These are phyloP conservation scores for Kuraishia ogatae DNA, from an alignment of 805 yeast species.

Conservation along the genomic window DNA sequence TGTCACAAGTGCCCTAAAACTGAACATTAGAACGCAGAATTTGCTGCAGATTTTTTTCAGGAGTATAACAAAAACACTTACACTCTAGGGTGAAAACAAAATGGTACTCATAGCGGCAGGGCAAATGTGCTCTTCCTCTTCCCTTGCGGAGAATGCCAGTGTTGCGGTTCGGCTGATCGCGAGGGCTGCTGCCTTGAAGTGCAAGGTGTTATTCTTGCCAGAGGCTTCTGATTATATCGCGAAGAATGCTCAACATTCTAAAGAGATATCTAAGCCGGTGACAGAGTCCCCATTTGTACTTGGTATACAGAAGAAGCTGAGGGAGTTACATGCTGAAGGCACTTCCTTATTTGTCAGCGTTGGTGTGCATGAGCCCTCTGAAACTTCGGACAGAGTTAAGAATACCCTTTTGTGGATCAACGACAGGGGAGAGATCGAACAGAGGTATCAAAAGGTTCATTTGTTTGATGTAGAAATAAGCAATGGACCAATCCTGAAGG, in stretches of 20 bases:
- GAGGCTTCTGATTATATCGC: slow-evolving; percentile 92
- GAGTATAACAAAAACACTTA: too few relatives aligned
- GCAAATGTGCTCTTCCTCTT: slow-evolving; percentile 71
- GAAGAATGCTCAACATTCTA: slow-evolving; percentile 56
- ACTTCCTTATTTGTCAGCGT: slow-evolving; percentile 59
- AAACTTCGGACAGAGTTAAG: slow-evolving; percentile 37
- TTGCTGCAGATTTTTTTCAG: too few relatives aligned
- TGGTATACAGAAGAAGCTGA: slow-evolving; percentile 38
- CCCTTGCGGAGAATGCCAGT: slow-evolving; percentile 48
- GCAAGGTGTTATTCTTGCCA: slow-evolving; percentile 72
- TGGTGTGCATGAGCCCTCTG: slow-evolving; percentile 81
- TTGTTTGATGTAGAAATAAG: slow-evolving; percentile 80
- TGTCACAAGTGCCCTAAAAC: too few relatives aligned
- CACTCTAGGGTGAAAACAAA: too few relatives aligned
- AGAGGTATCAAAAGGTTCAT: slow-evolving; percentile 79
- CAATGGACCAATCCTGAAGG: slow-evolving; percentile 75
- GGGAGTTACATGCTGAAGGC: slow-evolving; percentile 26
- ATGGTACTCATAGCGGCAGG: slow-evolving; percentile 75
- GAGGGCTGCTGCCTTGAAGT: slow-evolving; percentile 54
- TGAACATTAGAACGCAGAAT: too few relatives aligned
- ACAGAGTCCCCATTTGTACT: slow-evolving; percentile 30
- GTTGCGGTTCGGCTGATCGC: slow-evolving; percentile 50
- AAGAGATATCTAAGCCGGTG: slow-evolving; percentile 42
- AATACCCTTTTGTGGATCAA: slow-evolving; percentile 72
- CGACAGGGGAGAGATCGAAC: slow-evolving; percentile 51